phyloP scores from a whole-genome alignment of 2,329 filamentous ascomycete species.

The Fonsecaea pedrosoi region DNA sequence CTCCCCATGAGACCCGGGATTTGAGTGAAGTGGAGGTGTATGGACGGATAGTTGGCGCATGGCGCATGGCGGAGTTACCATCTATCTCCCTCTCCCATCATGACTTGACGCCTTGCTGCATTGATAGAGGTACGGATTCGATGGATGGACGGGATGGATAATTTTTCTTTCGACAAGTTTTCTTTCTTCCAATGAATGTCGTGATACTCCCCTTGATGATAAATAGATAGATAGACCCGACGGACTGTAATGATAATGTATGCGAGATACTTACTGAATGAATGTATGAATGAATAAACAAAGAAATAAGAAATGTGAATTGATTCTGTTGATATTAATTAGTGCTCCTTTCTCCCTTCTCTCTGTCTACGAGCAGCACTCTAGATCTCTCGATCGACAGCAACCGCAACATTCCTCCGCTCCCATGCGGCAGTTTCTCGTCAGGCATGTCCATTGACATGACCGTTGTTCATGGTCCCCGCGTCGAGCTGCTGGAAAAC shows the following conservation, averaged over 20 bases:
- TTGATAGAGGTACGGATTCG: neutral
- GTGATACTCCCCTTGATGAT: neutral
- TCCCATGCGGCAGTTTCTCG: no score
- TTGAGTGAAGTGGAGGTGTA: neutral
- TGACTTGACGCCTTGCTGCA: neutral
- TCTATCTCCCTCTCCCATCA: neutral
- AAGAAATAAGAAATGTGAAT: no score
- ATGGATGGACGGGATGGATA: neutral
- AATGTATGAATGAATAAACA: neutral
- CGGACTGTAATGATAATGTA: neutral
- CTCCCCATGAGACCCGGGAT: no score
- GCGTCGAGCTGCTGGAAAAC: constrained; percentile 18
- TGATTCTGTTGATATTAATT: neutral
- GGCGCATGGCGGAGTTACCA: neutral
- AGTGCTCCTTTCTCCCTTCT: neutral
- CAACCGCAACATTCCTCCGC: no score
- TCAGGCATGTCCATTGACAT: neutral
- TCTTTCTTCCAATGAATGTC: no score
- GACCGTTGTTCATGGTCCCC: neutral
- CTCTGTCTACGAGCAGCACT: no score
- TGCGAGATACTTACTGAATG: neutral
- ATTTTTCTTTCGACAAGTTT: neutral
- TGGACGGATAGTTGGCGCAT: neutral
- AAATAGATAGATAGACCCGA: no score
- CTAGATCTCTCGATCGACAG: no score